Conservation (phyloP, 2,329 filamentous ascomycete genomes). For the Emergomyces africanus region DNA sequence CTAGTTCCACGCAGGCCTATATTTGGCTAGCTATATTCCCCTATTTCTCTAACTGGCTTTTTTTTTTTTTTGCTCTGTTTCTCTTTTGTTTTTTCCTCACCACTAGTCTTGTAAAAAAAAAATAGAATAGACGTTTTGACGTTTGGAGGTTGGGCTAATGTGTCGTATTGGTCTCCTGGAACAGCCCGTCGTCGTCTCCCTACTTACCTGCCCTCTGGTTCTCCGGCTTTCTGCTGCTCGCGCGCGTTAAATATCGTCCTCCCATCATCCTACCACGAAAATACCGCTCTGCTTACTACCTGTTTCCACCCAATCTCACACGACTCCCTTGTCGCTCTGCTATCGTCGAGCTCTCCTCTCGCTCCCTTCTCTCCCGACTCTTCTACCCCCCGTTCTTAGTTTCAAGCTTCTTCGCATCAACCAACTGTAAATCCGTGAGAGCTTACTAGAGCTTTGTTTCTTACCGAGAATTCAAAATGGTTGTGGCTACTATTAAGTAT, state of each 20-base stretch:
- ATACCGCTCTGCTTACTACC: background rate
- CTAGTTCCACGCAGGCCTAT: background rate
- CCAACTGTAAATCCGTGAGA: background rate
- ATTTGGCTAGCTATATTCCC: background rate
- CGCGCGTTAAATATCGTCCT: background rate
- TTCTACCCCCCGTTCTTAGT: background rate
- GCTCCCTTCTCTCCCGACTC: conserved; percentile 5
- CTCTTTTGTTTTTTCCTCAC: background rate
- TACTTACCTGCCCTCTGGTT: background rate
- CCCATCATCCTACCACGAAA: background rate
- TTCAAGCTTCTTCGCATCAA: conserved; percentile 1
- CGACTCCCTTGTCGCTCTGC: background rate
- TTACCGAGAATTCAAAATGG: conserved; percentile 31
- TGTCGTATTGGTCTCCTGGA: background rate
- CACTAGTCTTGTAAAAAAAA: background rate
- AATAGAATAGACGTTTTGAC: background rate
- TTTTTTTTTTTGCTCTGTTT: too few species aligned
- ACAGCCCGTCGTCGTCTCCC: background rate
- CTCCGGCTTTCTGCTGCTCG: background rate
- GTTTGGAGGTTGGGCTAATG: too few species aligned
- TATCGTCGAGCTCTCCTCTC: background rate
- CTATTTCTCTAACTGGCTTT: background rate
- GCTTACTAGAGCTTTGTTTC: background rate
- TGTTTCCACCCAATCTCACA: background rate
- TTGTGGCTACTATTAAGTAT: conserved; percentile 53